These are phyloP conservation scores for Cyclaneusma minus DNA, from an alignment of 2,329 filamentous ascomycete species.

Conservation along the genomic window DNA sequence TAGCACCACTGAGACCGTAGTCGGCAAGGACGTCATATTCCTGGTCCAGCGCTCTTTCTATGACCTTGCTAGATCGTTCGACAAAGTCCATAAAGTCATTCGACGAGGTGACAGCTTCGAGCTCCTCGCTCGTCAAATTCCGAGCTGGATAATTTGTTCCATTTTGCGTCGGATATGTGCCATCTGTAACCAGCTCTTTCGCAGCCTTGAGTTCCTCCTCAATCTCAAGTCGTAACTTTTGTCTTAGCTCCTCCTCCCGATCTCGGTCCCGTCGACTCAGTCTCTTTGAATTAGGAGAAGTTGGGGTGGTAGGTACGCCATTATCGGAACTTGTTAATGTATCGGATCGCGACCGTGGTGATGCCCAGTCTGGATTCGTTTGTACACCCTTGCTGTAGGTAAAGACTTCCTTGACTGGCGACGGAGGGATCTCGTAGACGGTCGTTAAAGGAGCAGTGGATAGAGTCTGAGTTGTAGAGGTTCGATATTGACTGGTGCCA, in stretches of 20 bases:
- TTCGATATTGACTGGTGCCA: slow-evolving; percentile 27
- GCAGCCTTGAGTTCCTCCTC: slow-evolving; percentile 78
- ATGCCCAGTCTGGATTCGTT: slow-evolving; percentile 62
- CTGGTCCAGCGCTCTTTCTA: slow-evolving; percentile 86
- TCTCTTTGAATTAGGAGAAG: slow-evolving; percentile 49
- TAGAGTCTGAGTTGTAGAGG: slow-evolving; percentile 42
- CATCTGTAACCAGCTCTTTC: slow-evolving; percentile 41
- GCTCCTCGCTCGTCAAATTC: slow-evolving; percentile 67
- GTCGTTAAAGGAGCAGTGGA: slow-evolving; percentile 60
- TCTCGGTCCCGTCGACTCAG: slow-evolving; percentile 66
- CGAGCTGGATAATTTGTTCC: slow-evolving; percentile 57
- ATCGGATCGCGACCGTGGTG: slow-evolving; percentile 34
- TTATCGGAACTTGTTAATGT: slow-evolving; percentile 51
- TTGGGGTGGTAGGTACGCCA: slow-evolving; percentile 34
- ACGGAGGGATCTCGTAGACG: slow-evolving; percentile 66
- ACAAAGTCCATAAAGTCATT: slow-evolving; percentile 92
- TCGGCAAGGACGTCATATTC: slow-evolving; percentile 94
- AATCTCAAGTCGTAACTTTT: slow-evolving; percentile 74
- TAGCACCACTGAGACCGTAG: slow-evolving; percentile 65
- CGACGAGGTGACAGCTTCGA: slow-evolving; percentile 79
- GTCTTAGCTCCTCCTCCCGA: slow-evolving; percentile 75
- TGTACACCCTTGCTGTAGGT: slow-evolving; percentile 97
- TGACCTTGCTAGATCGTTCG: slow-evolving; percentile 89
- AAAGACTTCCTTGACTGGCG: slow-evolving; percentile 67
- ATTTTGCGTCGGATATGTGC: slow-evolving; percentile 29